Conservation (phyloP, 202 grass and related monocot species). For the Cymbopogon flexuosus region DNA sequence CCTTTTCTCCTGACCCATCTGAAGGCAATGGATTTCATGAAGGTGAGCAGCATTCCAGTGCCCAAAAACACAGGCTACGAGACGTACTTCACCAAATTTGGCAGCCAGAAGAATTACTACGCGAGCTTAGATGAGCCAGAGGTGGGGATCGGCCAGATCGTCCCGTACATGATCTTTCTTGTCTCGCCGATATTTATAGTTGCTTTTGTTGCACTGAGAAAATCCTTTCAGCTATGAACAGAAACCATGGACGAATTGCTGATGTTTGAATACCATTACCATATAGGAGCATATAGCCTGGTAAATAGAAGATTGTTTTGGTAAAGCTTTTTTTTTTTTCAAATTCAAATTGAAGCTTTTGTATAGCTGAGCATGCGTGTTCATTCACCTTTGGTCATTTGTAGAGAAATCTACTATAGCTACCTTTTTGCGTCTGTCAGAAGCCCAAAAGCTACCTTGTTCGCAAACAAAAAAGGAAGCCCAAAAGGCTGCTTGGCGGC, state of each 20-base stretch:
- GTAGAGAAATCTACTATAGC: background rate
- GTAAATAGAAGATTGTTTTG: background rate
- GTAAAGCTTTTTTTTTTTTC: background rate
- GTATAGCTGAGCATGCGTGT: background rate
- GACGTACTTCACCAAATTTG: slow-evolving; percentile 73
- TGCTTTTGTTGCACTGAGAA: slow-evolving; percentile 56
- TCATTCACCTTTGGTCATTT: background rate
- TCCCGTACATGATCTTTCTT: slow-evolving; percentile 74
- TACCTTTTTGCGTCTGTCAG: background rate
- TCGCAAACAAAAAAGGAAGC: no score
- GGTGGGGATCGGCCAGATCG: slow-evolving; percentile 32
- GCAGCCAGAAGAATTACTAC: slow-evolving; percentile 50
- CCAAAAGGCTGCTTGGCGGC: background rate
- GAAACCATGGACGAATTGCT: background rate
- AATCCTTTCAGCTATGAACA: slow-evolving; percentile 52
- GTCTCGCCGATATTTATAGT: slow-evolving; percentile 65
- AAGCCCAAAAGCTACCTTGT: background rate
- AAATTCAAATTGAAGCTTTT: background rate
- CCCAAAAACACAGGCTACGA: slow-evolving; percentile 64
- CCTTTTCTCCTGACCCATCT: background rate
- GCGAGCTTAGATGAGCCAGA: slow-evolving; percentile 43
- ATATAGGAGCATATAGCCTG: background rate
- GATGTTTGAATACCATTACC: background rate
- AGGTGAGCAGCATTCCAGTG: slow-evolving; percentile 45
- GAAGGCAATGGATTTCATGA: slow-evolving; percentile 84